Evolutionary conservation across 441 rosid genomes (phyloP).

Genomic region (Kokia cookei): DNA sequence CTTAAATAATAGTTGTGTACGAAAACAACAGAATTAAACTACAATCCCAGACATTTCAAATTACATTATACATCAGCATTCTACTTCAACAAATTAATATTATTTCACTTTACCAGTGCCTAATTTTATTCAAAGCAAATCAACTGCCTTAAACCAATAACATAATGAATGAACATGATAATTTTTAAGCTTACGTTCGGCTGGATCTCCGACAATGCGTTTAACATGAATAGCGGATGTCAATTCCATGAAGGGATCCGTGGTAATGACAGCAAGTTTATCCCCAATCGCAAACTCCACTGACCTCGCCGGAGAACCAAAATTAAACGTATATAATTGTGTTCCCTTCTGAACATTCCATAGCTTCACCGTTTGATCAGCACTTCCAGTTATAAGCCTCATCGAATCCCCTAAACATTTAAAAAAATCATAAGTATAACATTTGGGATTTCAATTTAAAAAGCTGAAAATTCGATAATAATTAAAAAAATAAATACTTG

Average conservation of each 20-base stretch:
- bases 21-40: not conserved
- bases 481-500: conserved; percentile 27
- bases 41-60: not conserved
- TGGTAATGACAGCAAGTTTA: conserved; percentile 82
- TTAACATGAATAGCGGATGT: conserved; percentile 85
- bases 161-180: not conserved
- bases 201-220: conserved; percentile 56
- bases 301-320: conserved; percentile 79
- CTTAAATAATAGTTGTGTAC: not conserved
- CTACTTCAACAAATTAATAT: not conserved
- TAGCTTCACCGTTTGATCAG: conserved; percentile 85
- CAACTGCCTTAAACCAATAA: not conserved
- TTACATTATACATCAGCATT: not conserved
- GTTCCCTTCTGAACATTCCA: conserved; percentile 77
- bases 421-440: no score
- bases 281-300: conserved; percentile 85
- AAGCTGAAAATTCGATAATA: not conserved
- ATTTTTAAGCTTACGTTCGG: conserved; percentile 48
- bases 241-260: conserved; percentile 84
- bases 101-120: not conserved
- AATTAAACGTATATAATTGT: conserved; percentile 56
- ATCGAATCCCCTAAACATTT: conserved; percentile 56
- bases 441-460: not conserved
- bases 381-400: conserved; percentile 80
- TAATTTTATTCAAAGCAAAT: not conserved